These are phyloP conservation scores for Myriosclerotinia curreyana DNA, from an alignment of 2,329 filamentous ascomycete species.

Conservation along the genomic window DNA sequence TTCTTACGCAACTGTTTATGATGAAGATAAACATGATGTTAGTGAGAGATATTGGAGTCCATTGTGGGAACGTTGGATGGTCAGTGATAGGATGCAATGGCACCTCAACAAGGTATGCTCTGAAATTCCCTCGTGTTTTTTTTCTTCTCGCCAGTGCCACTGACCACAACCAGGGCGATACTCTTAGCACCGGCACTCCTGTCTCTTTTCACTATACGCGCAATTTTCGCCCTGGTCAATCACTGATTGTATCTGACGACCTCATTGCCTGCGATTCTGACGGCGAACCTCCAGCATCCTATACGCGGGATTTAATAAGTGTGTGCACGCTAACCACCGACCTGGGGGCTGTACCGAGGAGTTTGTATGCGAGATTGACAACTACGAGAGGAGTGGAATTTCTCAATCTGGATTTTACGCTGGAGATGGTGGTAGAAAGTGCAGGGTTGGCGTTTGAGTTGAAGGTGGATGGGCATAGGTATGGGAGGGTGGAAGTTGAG, in stretches of 20 bases:
- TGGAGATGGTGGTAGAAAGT: conserved; percentile 80
- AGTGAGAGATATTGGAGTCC: conserved; percentile 76
- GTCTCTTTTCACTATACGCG: conserved; percentile 83
- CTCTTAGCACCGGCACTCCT: conserved; percentile 68
- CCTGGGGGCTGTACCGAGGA: conserved; percentile 69
- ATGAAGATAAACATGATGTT: conserved; percentile 69
- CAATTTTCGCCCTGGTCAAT: conserved; percentile 75
- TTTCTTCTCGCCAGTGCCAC: background rate
- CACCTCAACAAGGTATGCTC: conserved; percentile 66
- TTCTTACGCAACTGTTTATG: conserved; percentile 76
- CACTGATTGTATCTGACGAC: conserved; percentile 74
- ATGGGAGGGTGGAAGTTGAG: conserved; percentile 73
- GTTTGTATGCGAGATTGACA: conserved; percentile 70
- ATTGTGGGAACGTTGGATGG: conserved; percentile 80
- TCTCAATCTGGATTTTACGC: conserved; percentile 76
- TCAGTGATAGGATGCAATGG: conserved; percentile 81
- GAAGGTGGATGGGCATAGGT: conserved; percentile 73
- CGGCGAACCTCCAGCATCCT: conserved; percentile 53
- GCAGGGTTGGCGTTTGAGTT: conserved; percentile 74
- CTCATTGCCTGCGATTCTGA: conserved; percentile 73
- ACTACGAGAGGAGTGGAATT: conserved; percentile 79
- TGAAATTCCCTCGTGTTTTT: no score
- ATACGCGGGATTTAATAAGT: conserved; percentile 61
- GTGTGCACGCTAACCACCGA: conserved; percentile 82
- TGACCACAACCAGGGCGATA: conserved; percentile 55